Percentiles rank a stretch among this genome's conserved stretches.
Evolutionary conservation across 2,329 filamentous ascomycete genomes (phyloP).

Genomic region (Epicoccum nigrum): DNA sequence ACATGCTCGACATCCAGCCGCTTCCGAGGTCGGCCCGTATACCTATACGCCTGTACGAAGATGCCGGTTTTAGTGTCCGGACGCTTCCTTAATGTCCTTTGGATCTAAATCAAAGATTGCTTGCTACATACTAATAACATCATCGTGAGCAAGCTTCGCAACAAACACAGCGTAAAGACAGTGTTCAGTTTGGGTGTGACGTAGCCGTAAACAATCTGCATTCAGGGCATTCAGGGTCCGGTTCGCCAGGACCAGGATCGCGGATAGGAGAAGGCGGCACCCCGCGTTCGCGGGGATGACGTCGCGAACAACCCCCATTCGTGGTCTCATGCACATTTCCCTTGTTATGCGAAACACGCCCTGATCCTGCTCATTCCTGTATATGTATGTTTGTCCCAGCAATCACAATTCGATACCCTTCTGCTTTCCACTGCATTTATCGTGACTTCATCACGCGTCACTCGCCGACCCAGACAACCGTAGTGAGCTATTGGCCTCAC

Average conservation of each 20-base stretch:
- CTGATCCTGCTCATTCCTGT: neutral
- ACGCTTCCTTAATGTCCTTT: too few relatives aligned
- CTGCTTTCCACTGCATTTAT: neutral
- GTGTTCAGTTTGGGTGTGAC: constrained; percentile 2
- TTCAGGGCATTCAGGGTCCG: constrained; percentile 12
- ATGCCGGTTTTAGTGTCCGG: too few relatives aligned
- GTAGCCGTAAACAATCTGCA: neutral
- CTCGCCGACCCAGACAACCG: neutral
- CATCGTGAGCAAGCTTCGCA: constrained; percentile 6
- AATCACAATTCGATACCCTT: constrained; percentile 1
- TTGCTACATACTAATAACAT: neutral
- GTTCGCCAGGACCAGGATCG: constrained; percentile 7
- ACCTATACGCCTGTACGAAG: neutral
- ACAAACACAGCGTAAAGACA: constrained; percentile 10
- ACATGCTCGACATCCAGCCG: neutral
- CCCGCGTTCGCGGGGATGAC: constrained; percentile 17
- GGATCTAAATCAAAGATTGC: neutral
- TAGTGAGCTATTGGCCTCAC: constrained; percentile 6
- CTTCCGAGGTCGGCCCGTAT: neutral
- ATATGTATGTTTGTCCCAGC: neutral
- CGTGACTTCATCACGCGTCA: constrained; percentile 17
- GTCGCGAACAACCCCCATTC: constrained; percentile 5
- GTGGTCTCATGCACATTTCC: constrained; percentile 4
- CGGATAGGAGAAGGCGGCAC: constrained; percentile 5
- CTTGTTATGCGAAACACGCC: constrained; percentile 9